Base-by-base conservation (phyloP, 108 stramenopile genomes). In the Nitzschia sp. region DNA sequence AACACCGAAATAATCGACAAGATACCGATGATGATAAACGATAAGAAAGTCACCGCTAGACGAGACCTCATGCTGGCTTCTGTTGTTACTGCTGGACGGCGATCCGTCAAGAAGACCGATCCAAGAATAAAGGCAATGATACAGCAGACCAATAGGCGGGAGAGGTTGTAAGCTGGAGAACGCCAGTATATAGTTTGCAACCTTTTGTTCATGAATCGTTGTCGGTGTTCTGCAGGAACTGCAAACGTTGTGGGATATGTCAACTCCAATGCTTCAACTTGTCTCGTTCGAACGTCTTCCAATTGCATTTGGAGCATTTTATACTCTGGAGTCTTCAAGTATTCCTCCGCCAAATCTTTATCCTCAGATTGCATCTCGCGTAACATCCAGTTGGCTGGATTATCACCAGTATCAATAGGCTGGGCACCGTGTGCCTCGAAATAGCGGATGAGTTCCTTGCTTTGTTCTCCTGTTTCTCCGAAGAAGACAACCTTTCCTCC, bases 341-440 rank as follows among this genome's bases (percentile, higher is more conserved):
- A 86, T 9, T 65, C 42, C 41, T 81, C 82, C 20, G 75, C 78
- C 58, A 77, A 72, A 48, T 87, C 86, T 2, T 55, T 52, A 44
- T 71, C 59, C 29, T 29, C 38, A 14, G 55, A 44, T 46, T 56
- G 41, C 6, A 86, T 51, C 20, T 78, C 80, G 44, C 77, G 67
- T 19, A 89, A 44, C 59, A 89, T 83, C 88, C 88, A 89, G 38
- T 86, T 82, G 8, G 88, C 85, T 10, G 88, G 88, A 56, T 89
- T 89, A 57, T 86, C 88, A 61, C 83, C 85, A 20, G 68, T 65
- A 8, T 78, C 83, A 65, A 89, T 89, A 40, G 42, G 65, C 38
- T 58, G 50, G 15, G 85, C 85, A 24, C 88, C 85, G 17, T 65
- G 72, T 7, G 44, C 68, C 61, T 89, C 85, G 48, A 89, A 86